These are phyloP conservation scores for Sicyos edulis DNA, from an alignment of 306 rosid genomes.

Conservation along the genomic window DNA sequence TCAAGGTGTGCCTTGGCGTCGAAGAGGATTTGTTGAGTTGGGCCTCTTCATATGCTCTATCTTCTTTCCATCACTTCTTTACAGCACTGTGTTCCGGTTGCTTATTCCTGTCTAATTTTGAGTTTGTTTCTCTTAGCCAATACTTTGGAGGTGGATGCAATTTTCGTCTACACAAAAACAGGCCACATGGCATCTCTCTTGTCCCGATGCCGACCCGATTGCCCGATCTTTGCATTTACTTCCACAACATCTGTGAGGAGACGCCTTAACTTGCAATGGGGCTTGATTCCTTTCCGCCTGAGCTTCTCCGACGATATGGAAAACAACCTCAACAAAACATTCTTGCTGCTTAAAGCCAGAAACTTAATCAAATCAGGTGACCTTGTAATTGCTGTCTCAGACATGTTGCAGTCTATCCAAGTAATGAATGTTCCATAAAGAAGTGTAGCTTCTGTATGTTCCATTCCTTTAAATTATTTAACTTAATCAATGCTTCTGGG, in stretches of 20 bases:
- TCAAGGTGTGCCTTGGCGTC: not conserved
- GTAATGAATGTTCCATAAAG: slow-evolving; percentile 85
- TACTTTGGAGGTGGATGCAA: slow-evolving; percentile 86
- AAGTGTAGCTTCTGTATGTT: not conserved
- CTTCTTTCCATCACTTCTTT: not conserved
- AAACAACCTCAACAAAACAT: slow-evolving; percentile 83
- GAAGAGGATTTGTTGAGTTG: not conserved
- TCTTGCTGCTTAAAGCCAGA: slow-evolving; percentile 88
- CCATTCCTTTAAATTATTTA: slow-evolving; percentile 7
- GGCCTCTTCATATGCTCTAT: not conserved
- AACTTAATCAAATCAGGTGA: slow-evolving; percentile 94
- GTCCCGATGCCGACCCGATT: slow-evolving; percentile 95
- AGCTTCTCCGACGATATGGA: slow-evolving; percentile 96
- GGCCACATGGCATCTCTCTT: slow-evolving; percentile 96
- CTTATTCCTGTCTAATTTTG: slow-evolving; percentile 4
- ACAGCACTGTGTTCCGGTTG: not conserved
- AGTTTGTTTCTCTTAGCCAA: slow-evolving; percentile 62
- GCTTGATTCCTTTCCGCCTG: slow-evolving; percentile 89
- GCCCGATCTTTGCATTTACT: slow-evolving; percentile 95
- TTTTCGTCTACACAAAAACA: slow-evolving; percentile 82
- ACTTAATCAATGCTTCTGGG: not conserved
- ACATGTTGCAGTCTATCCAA: slow-evolving; percentile 88
- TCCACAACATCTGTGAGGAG: slow-evolving; percentile 71
- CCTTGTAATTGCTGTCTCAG: slow-evolving; percentile 96
- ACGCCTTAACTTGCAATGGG: slow-evolving; percentile 96